Conservation (phyloP, 176 grass and related monocot genomes). For the Oropetium thomaeum region DNA sequence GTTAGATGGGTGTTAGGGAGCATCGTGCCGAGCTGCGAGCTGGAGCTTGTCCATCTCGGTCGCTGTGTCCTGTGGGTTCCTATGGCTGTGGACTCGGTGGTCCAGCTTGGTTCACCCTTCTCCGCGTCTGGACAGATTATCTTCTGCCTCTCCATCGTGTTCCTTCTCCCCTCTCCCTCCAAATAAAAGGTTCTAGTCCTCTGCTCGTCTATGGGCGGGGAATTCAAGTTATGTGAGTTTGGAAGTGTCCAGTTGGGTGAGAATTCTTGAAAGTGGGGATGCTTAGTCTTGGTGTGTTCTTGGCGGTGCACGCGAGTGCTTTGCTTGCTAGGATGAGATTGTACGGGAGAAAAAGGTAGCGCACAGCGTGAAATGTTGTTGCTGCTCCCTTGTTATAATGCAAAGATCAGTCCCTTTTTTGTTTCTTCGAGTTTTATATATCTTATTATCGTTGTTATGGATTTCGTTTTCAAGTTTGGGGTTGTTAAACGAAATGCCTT, state of each 20-base stretch:
- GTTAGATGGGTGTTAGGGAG: neutral
- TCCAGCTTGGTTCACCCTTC: neutral
- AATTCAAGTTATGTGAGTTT: neutral
- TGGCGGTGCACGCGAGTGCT: neutral
- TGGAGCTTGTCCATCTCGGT: neutral
- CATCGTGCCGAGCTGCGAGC: neutral
- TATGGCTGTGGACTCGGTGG: neutral
- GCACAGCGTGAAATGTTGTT: neutral
- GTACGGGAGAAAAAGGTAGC: neutral
- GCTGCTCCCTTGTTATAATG: neutral
- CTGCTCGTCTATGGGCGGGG: neutral
- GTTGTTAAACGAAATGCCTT: constrained; percentile 19
- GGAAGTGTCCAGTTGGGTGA: neutral
- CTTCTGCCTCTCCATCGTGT: neutral
- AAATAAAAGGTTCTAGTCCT: neutral
- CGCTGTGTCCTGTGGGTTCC: neutral
- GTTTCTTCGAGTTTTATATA: neutral
- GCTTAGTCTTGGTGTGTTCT: neutral
- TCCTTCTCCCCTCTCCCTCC: neutral
- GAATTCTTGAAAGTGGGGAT: neutral
- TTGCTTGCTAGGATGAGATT: constrained; percentile 1
- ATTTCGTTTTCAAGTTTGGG: neutral
- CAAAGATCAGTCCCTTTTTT: neutral
- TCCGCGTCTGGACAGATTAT: neutral
- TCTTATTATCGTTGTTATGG: neutral